These are phyloP conservation scores for Colletotrichum sp. DNA, from an alignment of 2,329 filamentous ascomycete genomes.

Conservation along the genomic window DNA sequence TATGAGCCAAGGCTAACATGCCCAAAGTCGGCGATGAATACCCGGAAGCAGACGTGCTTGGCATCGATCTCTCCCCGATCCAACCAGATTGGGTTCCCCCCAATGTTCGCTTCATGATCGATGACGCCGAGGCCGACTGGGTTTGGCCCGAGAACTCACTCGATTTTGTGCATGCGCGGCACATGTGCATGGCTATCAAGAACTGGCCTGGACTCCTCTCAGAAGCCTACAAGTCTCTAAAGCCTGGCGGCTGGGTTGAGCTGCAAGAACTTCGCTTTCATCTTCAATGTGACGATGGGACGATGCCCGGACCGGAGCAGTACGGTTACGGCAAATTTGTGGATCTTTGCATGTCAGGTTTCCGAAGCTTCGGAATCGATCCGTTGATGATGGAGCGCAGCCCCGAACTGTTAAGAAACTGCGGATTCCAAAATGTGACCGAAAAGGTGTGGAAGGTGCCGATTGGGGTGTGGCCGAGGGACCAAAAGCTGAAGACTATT, in stretches of 20 bases:
- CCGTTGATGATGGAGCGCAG: constrained; percentile 57
- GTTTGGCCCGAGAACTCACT: constrained; percentile 21
- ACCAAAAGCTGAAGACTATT: constrained; percentile 20
- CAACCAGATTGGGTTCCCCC: constrained; percentile 44
- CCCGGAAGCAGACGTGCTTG: constrained; percentile 40
- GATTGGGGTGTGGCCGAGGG: constrained; percentile 24
- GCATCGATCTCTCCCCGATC: constrained; percentile 44
- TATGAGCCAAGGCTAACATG: background rate
- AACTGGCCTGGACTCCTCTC: constrained; percentile 33
- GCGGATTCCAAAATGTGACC: constrained; percentile 26
- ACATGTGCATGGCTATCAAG: constrained; percentile 45
- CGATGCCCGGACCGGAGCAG: constrained; percentile 39
- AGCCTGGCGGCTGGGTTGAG: constrained; percentile 51
- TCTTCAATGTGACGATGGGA: constrained; percentile 40
- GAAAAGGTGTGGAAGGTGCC: constrained; percentile 26
- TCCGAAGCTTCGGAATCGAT: constrained; percentile 50
- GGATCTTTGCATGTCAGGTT: constrained; percentile 50
- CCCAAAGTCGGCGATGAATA: constrained; percentile 38
- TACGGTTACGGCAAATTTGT: constrained; percentile 58
- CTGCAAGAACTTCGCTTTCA: constrained; percentile 49
- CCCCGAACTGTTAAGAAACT: constrained; percentile 50
- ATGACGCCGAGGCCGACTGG: constrained; percentile 38
- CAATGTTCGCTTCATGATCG: constrained; percentile 42
- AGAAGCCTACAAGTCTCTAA: constrained; percentile 35
- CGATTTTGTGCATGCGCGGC: constrained; percentile 36